These are phyloP conservation scores for Exserohilum rostratum DNA, from an alignment of 2,329 filamentous ascomycete species.

Conservation along the genomic window DNA sequence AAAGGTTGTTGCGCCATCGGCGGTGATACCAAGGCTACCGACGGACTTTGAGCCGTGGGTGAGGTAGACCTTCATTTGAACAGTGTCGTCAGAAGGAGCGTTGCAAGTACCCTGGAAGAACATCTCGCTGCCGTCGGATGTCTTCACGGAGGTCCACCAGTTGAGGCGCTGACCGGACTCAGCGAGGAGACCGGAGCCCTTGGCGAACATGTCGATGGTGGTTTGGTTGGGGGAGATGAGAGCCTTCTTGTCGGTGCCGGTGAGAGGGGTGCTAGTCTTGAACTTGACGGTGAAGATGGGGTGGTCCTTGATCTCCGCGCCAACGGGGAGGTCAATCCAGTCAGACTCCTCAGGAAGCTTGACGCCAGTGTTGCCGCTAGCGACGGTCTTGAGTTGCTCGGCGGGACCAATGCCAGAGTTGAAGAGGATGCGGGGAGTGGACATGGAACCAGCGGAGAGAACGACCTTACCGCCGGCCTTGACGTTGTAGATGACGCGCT, in stretches of 20 bases:
- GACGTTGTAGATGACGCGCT: conserved; percentile 59
- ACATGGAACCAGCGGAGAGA: conserved; percentile 70
- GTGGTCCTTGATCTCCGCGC: conserved; percentile 51
- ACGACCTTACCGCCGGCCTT: conserved; percentile 67
- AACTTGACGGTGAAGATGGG: conserved; percentile 46
- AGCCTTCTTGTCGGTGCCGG: conserved; percentile 26
- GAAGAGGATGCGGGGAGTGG: conserved; percentile 70
- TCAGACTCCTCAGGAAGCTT: conserved; percentile 51
- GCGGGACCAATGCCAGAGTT: conserved; percentile 70
- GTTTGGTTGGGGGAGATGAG: conserved; percentile 39
- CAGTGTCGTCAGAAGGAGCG: conserved; percentile 43
- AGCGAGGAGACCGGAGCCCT: conserved; percentile 51
- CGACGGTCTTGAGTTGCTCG: conserved; percentile 54
- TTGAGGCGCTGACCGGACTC: conserved; percentile 57
- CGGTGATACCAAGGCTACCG: conserved; percentile 58
- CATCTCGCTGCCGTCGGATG: conserved; percentile 48
- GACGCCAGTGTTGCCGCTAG: conserved; percentile 48
- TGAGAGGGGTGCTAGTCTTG: conserved; percentile 30
- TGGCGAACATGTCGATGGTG: conserved; percentile 40
- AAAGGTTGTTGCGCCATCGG: conserved; percentile 50
- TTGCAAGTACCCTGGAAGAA: conserved; percentile 56
- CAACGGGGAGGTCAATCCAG: conserved; percentile 59
- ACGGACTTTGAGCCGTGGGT: conserved; percentile 67
- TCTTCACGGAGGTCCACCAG: conserved; percentile 56
- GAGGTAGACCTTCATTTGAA: conserved; percentile 59